Percentiles rank a stretch among this genome's conserved stretches.
Conservation (phyloP, 164 flowering plant genomes). For the Protea cynaroides region DNA sequence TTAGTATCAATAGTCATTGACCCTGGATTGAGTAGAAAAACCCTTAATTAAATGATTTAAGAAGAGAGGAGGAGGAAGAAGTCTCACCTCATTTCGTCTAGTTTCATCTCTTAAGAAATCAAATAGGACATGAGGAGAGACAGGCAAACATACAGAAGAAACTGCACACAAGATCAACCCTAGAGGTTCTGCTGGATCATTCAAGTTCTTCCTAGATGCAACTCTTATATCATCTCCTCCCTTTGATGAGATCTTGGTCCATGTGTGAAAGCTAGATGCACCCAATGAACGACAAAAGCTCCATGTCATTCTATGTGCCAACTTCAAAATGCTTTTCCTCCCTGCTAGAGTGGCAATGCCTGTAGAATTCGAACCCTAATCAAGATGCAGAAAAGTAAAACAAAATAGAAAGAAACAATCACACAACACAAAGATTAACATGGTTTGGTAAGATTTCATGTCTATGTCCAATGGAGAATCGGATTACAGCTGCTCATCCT, state of each 20-base stretch:
- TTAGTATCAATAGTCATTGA: too few relatives aligned
- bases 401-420: too few relatives aligned
- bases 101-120: slow-evolving; percentile 81
- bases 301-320: slow-evolving; percentile 87
- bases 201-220: slow-evolving; percentile 75
- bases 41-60: background rate
- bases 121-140: slow-evolving; percentile 54
- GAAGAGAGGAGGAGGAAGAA: background rate
- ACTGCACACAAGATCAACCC: slow-evolving; percentile 84
- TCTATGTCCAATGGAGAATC: too few relatives aligned
- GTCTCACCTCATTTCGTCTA: slow-evolving; percentile 63
- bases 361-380: too few relatives aligned
- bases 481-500: too few relatives aligned
- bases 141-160: slow-evolving; percentile 86
- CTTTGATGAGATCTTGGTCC: slow-evolving; percentile 72
- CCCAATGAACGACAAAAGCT: slow-evolving; percentile 69
- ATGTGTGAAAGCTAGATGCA: slow-evolving; percentile 81
- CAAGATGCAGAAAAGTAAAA: too few relatives aligned
- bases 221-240: slow-evolving; percentile 77
- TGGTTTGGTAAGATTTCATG: too few relatives aligned
- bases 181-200: slow-evolving; percentile 85
- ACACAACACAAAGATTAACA: too few relatives aligned
- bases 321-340: slow-evolving; percentile 77
- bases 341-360: slow-evolving; percentile 83
- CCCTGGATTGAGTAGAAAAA: too few relatives aligned